A percentile compares a stretch with the other conserved stretches of the same genome.
Conservation (phyloP, 192 early-diverging fungal species). For the Kappamyces sp. region DNA sequence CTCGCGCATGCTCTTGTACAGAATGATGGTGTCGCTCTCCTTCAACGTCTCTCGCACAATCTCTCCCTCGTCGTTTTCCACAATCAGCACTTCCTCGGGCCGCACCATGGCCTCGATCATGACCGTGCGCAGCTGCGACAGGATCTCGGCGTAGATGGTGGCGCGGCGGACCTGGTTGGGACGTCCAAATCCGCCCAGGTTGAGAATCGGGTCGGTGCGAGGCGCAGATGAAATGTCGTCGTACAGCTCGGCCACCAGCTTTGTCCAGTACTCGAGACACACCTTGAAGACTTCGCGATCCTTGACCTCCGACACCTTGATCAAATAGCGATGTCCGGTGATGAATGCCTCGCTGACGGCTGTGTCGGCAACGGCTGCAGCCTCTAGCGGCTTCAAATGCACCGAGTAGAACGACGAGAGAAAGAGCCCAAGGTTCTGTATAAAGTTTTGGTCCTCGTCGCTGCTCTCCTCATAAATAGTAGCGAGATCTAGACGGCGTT, state of each 20-base stretch:
- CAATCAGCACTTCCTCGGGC: slow-evolving; percentile 95
- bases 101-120: slow-evolving; percentile 99
- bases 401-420: slow-evolving; percentile 76
- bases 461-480: slow-evolving; percentile 73
- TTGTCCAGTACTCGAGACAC: slow-evolving; percentile 95
- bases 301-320: slow-evolving; percentile 84
- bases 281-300: slow-evolving; percentile 98
- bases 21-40: slow-evolving; percentile 94
- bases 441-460: slow-evolving; percentile 90
- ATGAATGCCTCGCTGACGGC: slow-evolving; percentile 27
- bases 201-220: slow-evolving; percentile 51
- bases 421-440: slow-evolving; percentile 93
- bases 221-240: slow-evolving; percentile 70
- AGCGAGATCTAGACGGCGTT: slow-evolving; percentile 60
- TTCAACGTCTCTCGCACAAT: slow-evolving; percentile 96
- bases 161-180: slow-evolving; percentile 44
- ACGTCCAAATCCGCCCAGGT: slow-evolving; percentile 42
- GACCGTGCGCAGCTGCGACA: slow-evolving; percentile 80
- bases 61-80: slow-evolving; percentile 99
- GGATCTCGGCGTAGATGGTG: slow-evolving; percentile 74
- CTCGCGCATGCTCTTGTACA: slow-evolving; percentile 98
- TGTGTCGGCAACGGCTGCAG: slow-evolving; percentile 18
- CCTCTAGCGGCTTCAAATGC: slow-evolving; percentile 60
- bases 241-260: slow-evolving; percentile 83
- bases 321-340: slow-evolving; percentile 82